Percentiles rank a stretch among this genome's conserved stretches.
phyloP scores from a whole-genome alignment of 129 eudicot genomes.

The Arctium lappa region DNA sequence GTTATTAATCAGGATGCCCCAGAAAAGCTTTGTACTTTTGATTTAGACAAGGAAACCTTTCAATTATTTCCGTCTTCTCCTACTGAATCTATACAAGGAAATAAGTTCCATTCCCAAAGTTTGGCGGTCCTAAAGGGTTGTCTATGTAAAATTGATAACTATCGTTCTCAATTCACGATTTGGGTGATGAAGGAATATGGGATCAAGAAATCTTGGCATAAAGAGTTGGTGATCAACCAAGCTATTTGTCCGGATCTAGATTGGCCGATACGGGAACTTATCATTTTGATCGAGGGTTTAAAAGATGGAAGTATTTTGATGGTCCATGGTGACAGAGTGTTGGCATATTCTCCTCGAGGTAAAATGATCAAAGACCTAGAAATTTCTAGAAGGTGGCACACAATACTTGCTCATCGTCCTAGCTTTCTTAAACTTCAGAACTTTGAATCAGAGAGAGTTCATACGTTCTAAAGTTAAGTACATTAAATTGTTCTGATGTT shows the following conservation, averaged over 20 bases:
- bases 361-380: too few species aligned
- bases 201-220: slow-evolving; percentile 37
- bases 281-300: not conserved
- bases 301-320: too few species aligned
- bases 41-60: slow-evolving; percentile 31
- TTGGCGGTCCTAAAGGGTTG: slow-evolving; percentile 33
- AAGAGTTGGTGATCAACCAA: slow-evolving; percentile 33
- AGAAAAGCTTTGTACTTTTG: slow-evolving; percentile 25
- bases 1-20: not conserved
- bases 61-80: slow-evolving; percentile 21
- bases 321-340: too few species aligned
- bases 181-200: slow-evolving; percentile 56
- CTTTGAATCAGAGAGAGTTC: too few species aligned
- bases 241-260: not conserved
- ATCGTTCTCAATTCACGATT: slow-evolving; percentile 23
- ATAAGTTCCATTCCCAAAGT: not conserved
- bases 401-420: too few species aligned
- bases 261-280: not conserved
- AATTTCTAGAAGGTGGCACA: too few species aligned
- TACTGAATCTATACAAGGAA: not conserved
- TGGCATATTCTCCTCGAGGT: too few species aligned
- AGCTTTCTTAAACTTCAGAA: too few species aligned
- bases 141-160: slow-evolving; percentile 30
- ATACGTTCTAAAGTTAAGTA: too few species aligned
- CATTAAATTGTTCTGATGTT: too few species aligned